Base-by-base conservation (phyloP, 2,329 filamentous ascomycete species). In the Didymella pinodella region DNA sequence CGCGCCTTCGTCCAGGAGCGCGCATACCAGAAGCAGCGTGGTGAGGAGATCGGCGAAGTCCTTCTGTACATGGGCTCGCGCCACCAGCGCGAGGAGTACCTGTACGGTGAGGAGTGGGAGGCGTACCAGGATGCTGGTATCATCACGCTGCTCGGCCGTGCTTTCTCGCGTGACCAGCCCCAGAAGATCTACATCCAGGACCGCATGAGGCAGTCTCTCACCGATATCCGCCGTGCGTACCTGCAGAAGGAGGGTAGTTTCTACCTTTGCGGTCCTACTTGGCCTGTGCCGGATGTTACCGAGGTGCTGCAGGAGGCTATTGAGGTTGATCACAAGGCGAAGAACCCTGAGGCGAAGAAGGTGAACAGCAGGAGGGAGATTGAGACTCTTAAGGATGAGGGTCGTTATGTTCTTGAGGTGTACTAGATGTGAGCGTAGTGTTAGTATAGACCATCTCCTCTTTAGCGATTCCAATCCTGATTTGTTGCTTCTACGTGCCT, bases 181-280 rank as follows among this genome's bases (percentile, higher is more conserved):
- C 85, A 97, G 82, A 99, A 99, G 88, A 97, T 99, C 66, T 99
- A 99, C 81, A 99, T 99, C 74, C 95, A 99, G 83, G 95, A 99
- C 77, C 88, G 93, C 66, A 99, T 99, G 95, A 85, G 95, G 57
- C 85, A 98, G 85, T 92, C 90, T 0, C 81, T 98, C 59, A 81
- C 83, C 44, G 89, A 95, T 63, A 96, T 99, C 64, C 85, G 92
- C 58, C 83, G 93, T 79, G 90, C 93, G 0, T 98, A 98, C 78
- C 87, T 97, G 65, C 83, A 88, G 72, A 87, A 97, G 67, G 90
- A 95, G 70, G 95, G 95, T 56, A 89, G 90, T 32, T 99, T 99
- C 82, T 99, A 99, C 80, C 89, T 99, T 18, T 99, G 95, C 77
- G 95, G 95, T 44, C 95, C 95, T 29, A 99, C 95, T 1, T 99